A percentile compares a stretch with the other conserved stretches of the same genome.
Conservation (phyloP, 768 basidiomycete genomes). For the Mrakia gelida region DNA sequence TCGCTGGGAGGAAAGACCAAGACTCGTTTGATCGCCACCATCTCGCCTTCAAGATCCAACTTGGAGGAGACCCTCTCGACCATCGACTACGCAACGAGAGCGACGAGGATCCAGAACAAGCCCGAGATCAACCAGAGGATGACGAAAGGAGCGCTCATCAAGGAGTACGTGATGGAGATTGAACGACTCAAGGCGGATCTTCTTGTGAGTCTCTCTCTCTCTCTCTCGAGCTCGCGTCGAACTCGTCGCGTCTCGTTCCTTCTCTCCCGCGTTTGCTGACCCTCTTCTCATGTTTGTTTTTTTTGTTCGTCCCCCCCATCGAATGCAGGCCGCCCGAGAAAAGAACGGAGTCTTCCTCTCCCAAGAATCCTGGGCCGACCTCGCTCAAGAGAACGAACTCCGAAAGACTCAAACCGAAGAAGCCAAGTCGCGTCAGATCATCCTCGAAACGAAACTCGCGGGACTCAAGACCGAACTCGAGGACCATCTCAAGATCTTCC, state of each 20-base stretch:
- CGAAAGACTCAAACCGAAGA: conserved; percentile 74
- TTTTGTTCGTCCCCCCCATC: no score
- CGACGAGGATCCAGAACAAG: conserved; percentile 90
- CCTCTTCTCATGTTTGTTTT: no score
- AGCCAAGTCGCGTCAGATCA: conserved; percentile 72
- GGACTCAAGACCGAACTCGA: conserved; percentile 85
- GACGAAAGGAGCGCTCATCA: conserved; percentile 83
- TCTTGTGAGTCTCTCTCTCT: conserved; percentile 42
- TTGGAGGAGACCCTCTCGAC: conserved; percentile 97
- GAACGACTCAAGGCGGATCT: conserved; percentile 87
- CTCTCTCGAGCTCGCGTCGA: not conserved
- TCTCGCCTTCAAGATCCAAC: conserved; percentile 88
- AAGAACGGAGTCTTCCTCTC: conserved; percentile 95
- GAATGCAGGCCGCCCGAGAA: conserved; percentile 83
- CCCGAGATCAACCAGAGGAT: conserved; percentile 93
- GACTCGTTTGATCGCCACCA: conserved; percentile 94
- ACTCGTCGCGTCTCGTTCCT: not conserved
- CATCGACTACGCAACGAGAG: conserved; percentile 90
- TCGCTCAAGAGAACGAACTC: conserved; percentile 70
- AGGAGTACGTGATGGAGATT: conserved; percentile 90
- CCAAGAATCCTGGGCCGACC: conserved; percentile 81
- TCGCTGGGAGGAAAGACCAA: conserved; percentile 97
- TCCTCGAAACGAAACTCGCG: conserved; percentile 74
- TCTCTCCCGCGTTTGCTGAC: no score
- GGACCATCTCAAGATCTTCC: conserved; percentile 72